A percentile compares a stretch with the other conserved stretches of the same genome.
Conservation (phyloP, 192 early-diverging fungal genomes). For the Backusella circina region DNA sequence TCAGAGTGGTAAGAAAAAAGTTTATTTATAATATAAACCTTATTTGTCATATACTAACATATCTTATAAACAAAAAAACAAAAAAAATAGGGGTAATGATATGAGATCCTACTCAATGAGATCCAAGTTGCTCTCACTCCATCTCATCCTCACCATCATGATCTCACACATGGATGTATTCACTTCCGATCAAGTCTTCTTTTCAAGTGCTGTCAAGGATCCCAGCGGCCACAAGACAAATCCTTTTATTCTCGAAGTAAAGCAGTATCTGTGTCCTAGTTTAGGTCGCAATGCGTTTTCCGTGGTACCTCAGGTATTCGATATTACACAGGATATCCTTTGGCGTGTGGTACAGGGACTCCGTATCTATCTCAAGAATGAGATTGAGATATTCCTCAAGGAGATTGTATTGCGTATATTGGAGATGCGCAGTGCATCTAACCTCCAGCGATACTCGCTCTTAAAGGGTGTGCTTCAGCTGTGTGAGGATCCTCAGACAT, state of each 20-base stretch:
- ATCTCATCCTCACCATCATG: slow-evolving; percentile 73
- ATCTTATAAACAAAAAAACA: not conserved
- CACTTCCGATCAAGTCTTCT: slow-evolving; percentile 48
- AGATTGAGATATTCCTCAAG: slow-evolving; percentile 85
- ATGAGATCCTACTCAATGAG: slow-evolving; percentile 78
- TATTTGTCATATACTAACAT: not conserved
- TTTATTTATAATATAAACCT: not conserved
- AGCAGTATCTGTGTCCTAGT: slow-evolving; percentile 82
- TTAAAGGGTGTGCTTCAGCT: slow-evolving; percentile 68
- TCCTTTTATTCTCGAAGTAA: slow-evolving; percentile 78
- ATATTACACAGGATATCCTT: slow-evolving; percentile 80
- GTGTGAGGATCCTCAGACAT: slow-evolving; percentile 65
- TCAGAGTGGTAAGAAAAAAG: slow-evolving; percentile 44
- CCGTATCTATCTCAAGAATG: slow-evolving; percentile 74
- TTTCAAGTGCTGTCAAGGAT: slow-evolving; percentile 24
- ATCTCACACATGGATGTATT: slow-evolving; percentile 76
- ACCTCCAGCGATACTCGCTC: slow-evolving; percentile 68
- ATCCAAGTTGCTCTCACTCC: slow-evolving; percentile 80
- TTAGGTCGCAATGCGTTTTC: slow-evolving; percentile 81
- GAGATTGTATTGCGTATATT: slow-evolving; percentile 89
- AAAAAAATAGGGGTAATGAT: slow-evolving; percentile 47
- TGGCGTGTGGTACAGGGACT: slow-evolving; percentile 71
- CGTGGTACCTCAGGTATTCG: slow-evolving; percentile 73
- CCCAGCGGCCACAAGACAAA: slow-evolving; percentile 35
- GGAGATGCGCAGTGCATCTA: slow-evolving; percentile 67